Evolutionary conservation across 306 rosid genomes (phyloP).

Genomic region (Astragalus glycyphyllos): DNA sequence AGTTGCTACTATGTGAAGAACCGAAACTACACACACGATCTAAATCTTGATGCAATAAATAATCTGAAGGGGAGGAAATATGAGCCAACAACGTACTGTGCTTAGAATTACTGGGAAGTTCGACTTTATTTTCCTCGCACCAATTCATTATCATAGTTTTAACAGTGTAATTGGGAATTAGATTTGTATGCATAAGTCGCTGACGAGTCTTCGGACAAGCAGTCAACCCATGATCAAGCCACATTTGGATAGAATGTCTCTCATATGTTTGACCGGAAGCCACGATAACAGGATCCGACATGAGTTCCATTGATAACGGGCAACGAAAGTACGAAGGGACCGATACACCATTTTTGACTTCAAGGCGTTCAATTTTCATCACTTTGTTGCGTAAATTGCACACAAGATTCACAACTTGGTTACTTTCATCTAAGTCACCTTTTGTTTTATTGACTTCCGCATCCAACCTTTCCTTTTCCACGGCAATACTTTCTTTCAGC

Average conservation of each 20-base stretch:
- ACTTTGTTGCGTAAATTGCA: conserved; percentile 64
- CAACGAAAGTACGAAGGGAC: conserved; percentile 86
- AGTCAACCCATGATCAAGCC: conserved; percentile 82
- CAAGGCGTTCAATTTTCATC: conserved; percentile 58
- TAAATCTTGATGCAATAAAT: conserved; percentile 48
- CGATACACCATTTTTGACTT: conserved; percentile 57
- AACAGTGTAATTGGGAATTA: conserved; percentile 85
- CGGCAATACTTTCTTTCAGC: conserved; percentile 78
- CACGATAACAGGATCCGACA: conserved; percentile 90
- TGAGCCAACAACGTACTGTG: conserved; percentile 38
- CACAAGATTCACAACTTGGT: conserved; percentile 70
- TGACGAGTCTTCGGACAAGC: conserved; percentile 88
- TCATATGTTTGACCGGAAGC: conserved; percentile 97
- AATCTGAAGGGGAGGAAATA: conserved; percentile 47
- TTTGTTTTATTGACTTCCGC: conserved; percentile 60
- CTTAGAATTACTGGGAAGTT: conserved; percentile 46
- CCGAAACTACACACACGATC: conserved; percentile 51
- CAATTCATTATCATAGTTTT: conserved; percentile 91
- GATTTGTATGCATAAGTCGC: conserved; percentile 69
- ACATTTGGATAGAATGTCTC: conserved; percentile 76
- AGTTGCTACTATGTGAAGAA: conserved; percentile 53
- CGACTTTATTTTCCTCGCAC: conserved; percentile 83
- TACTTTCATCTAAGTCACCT: conserved; percentile 58
- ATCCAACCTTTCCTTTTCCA: conserved; percentile 77
- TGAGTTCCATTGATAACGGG: conserved; percentile 84